Base-by-base conservation (phyloP, 1,284 basidiomycete species). In the Heterobasidion parviporum region DNA sequence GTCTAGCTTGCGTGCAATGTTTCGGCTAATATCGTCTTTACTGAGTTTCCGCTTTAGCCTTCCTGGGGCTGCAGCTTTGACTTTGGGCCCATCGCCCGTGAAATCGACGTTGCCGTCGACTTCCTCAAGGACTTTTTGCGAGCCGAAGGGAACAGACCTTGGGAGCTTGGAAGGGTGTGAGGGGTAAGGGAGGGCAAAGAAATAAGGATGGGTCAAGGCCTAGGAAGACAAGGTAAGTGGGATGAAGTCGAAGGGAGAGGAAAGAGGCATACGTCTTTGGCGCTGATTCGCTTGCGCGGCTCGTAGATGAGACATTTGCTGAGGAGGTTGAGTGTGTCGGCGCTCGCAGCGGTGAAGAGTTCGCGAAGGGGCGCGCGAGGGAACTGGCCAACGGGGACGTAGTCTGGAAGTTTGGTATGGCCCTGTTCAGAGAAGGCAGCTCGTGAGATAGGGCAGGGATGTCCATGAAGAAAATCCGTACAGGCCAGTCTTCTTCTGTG, bases 401-500 rank as follows among this genome's bases (percentile, higher is more conserved):
- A 96, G 70, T 95, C 89, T 1, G 94, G 92, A n/a, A 98, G 76
- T 68, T 87, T 86, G 1, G 83, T 89, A 70, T 96, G 88, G 12
- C 92, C 92, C 93, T 95, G 48, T 53, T 33, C 32, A 50, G 9
- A 26, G 14, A 16, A 10, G 14, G 15, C 32, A 8, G 20, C 15
- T 5, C 33, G 32, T 16, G 12, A 6, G 6, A 32, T 7, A 10
- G 10, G 20, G 15, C n/a, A 34, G 53, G 18, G 48, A 43, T 43
- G 26, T 10, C 41, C 5, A 2, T 38, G 49, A 9, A 33, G 5
- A 0, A 20, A 1, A 57, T 44, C 68, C 81, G 56, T 70, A 94
- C 91, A 1, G 96, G 96, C 97, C 97, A 99, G 32, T 98, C 95
- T 54, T 92, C 86, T 65, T 98, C 94, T 0, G 92, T 92, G 0